A percentile compares a stretch with the other conserved stretches of the same genome.
Conservation (phyloP, 2,329 filamentous ascomycete genomes). For the Dothideomycetes sp. region DNA sequence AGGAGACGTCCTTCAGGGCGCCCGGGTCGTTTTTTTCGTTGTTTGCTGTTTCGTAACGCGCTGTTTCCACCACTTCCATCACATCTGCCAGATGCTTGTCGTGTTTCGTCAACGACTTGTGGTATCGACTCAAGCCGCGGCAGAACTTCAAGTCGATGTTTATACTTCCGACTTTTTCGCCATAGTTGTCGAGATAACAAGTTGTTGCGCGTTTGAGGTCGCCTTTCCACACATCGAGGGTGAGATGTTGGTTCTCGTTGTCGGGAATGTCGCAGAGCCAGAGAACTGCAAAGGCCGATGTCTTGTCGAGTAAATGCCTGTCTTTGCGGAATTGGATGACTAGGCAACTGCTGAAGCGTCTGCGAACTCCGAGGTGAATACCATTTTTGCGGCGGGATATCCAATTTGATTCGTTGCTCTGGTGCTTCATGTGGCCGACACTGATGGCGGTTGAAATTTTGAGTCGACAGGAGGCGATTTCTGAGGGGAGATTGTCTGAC, state of each 20-base stretch:
- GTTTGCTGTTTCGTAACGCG: slow-evolving; percentile 45
- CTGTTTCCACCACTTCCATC: slow-evolving; percentile 55
- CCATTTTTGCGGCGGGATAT: slow-evolving; percentile 37
- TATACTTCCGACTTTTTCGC: slow-evolving; percentile 50
- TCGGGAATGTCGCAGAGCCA: slow-evolving; percentile 64
- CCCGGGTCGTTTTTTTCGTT: slow-evolving; percentile 23
- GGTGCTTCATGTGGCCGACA: slow-evolving; percentile 42
- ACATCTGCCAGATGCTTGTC: slow-evolving; percentile 49
- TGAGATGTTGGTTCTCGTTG: slow-evolving; percentile 52
- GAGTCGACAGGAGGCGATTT: slow-evolving; percentile 38
- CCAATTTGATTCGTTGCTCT: slow-evolving; percentile 40
- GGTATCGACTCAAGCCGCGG: slow-evolving; percentile 52
- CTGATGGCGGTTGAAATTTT: slow-evolving; percentile 53
- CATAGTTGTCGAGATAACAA: slow-evolving; percentile 41
- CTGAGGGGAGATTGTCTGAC: slow-evolving; percentile 38
- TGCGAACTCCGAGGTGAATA: slow-evolving; percentile 48
- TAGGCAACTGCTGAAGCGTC: slow-evolving; percentile 50
- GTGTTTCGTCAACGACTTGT: slow-evolving; percentile 46
- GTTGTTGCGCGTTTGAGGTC: slow-evolving; percentile 49
- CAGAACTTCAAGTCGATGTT: slow-evolving; percentile 51
- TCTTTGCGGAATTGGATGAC: slow-evolving; percentile 53
- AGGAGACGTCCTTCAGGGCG: slow-evolving; percentile 15
- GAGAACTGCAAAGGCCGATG: slow-evolving; percentile 52
- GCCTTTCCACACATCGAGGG: slow-evolving; percentile 58
- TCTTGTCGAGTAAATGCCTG: slow-evolving; percentile 44